Base-by-base conservation (phyloP, 805 yeast species). In the Ogataea paradorogensis region DNA sequence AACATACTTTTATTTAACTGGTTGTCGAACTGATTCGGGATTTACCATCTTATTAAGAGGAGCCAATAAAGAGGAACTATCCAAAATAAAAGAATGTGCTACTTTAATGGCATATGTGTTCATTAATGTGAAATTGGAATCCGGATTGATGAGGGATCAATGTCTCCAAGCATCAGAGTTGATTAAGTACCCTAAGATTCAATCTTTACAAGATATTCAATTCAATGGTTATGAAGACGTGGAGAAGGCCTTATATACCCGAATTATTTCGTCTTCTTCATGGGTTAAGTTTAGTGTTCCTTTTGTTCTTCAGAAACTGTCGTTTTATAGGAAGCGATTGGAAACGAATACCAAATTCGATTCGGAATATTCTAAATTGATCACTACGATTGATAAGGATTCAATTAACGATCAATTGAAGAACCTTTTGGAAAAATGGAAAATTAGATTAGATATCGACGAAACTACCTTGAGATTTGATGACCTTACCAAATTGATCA, bases 1-100 rank as follows among this genome's bases (percentile, higher is more conserved):
- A 55, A 79, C 95, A 0, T 86, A 82, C 54, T 71, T 88, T n/a
- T 84, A 77, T 49, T 74, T 93, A 40, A 75, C 81, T 1, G 98
- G 96, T 0, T 80, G 90, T 47, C 80, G 81, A 26, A 69, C 73
- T 8, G 76, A 75, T 28, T 62, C 82, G 0, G 99, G 99, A 0
- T 82, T 90, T 27, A 89, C 98, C 0, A 74, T 91, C n/a, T 67
- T 86, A 10, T 60, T 93, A n/a, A 68, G 98, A 39, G 99, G 98
- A 2, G 83, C 79, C 1, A 73, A 75, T 48, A 77, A 73, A 35
- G 83, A 78, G 2, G 55, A 70, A 0, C 63, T 91, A 40, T 69
- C 78, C 37, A 77, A 78, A 37, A 73, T 90, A 15, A 93, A 93
- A 58, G 80, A 82, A 37, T 83, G 89, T 2, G 70, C 84, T 3